Evolutionary conservation across 441 rosid species (phyloP), one percentile per base, ranked within the genome.

Genomic region (Corymbia citriodora): DNA sequence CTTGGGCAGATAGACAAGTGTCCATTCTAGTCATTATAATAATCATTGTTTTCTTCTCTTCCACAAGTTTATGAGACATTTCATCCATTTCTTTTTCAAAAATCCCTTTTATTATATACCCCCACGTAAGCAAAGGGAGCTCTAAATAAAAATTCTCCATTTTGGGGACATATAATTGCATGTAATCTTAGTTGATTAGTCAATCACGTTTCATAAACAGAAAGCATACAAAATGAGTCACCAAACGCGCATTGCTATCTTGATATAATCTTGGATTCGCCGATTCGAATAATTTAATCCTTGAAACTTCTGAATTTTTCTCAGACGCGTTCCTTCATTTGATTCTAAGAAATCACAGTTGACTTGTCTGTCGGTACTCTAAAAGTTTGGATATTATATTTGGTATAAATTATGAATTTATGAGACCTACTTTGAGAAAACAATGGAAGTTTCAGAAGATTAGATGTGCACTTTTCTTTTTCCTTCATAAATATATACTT

Each of bases 331-430:
- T 36, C 25, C 14, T 36, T 36, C 45, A 33, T 17, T 33, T 70
- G 23, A 70, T 33, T 70, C 5, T 5, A 5, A 4, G 19, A 68
- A 70, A 17, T 1, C 21, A 6, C 16, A 1, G 2, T 74, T 40
- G 16, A 21, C 83, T 74, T 36, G 50, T 21, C 1, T 10, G 25
- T 72, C 4, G 25, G 4, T 23, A 21, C 6, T 74, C 15, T 21
- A 1, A 4, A 74, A 40, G 52, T 74, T 21, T 0, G n/a, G 17
- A 7, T 7, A 40, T 2, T 3, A 4, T 19, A 12, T 19, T 21
- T 1, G 40, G 40, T 17, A 18, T 10, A 74, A 40, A 19, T 40
- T 40, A 36, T 15, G 5, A 74, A 74, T 21, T 8, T 45, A 11
- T 12, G 29, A 21, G 2, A 40, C 14, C 50, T 40, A 9, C 2